These are phyloP conservation scores for Poronia punctata DNA, from an alignment of 495 filamentous ascomycete species.

Conservation along the genomic window DNA sequence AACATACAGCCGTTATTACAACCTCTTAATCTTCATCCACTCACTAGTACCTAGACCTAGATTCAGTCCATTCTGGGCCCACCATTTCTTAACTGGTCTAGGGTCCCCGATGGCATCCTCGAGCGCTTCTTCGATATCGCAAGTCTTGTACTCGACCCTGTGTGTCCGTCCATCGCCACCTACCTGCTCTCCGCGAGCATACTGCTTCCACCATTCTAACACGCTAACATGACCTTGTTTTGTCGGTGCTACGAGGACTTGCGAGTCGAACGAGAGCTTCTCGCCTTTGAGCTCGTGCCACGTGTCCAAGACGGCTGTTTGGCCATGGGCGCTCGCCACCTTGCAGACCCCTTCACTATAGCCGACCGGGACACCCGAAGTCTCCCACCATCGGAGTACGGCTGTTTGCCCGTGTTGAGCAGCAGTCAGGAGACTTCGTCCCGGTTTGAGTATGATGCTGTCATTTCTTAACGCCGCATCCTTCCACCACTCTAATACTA, in stretches of 20 bases:
- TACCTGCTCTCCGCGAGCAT: constrained; percentile 49
- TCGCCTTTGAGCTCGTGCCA: constrained; percentile 72
- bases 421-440: constrained; percentile 70
- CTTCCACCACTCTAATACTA: constrained; percentile 89
- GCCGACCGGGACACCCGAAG: constrained; percentile 63
- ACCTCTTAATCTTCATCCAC: constrained; percentile 67
- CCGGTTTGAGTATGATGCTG: constrained; percentile 56
- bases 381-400: constrained; percentile 76
- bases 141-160: constrained; percentile 84
- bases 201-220: constrained; percentile 84
- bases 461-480: constrained; percentile 43
- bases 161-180: constrained; percentile 36
- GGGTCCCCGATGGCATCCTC: constrained; percentile 74
- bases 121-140: constrained; percentile 89
- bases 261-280: constrained; percentile 82
- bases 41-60: constrained; percentile 79
- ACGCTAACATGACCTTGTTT: constrained; percentile 79
- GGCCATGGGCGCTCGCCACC: constrained; percentile 78
- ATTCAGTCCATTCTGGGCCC: constrained; percentile 84
- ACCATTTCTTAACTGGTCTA: constrained; percentile 71
- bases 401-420: constrained; percentile 68
- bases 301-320: constrained; percentile 73
- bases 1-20: constrained; percentile 25
- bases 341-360: constrained; percentile 73
- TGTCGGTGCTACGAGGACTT: constrained; percentile 81